Base-by-base conservation (phyloP, 441 rosid genomes). In the Syzygium syzygioides region DNA sequence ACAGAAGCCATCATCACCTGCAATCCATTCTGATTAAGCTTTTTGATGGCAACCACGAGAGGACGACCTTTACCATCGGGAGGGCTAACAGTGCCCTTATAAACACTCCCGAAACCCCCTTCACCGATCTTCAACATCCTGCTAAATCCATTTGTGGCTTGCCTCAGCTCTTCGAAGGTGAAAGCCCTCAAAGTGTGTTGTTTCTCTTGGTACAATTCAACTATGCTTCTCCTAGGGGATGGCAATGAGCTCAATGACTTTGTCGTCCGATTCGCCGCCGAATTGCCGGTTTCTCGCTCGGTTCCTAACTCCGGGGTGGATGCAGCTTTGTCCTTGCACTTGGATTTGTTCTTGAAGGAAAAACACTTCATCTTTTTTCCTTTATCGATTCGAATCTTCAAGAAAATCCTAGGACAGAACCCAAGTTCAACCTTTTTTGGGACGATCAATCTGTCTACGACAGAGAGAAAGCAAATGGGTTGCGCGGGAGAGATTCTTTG, bases 101-200 rank as follows among this genome's bases (percentile, higher is more conserved):
- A 94, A 41, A 93, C 95, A 83, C 91, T 92, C 89, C 96, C 96
- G 92, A 94, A 94, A 4, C 95, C 96, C 34, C 96, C 96, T 91
- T 94, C 93, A 41, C 96, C 95, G 13, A 94, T 87, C 92, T 93
- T 91, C 64, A 93, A 79, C 89, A 68, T 54, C 88, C 93, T 92
- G 89, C 45, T 90, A 91, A 94, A 93, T 28, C 90, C 93, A 90
- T 86, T 62, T 11, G 95, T 93, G 87, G 95, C 94, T 37, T 92
- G 90, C 76, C 90, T 90, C 23, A 94, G 92, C 91, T 94, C 95
- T 28, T 88, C 90, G 86, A 86, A 90, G 30, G 93, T 86, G 89
- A 94, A 94, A 60, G 89, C 94, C 86, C 92, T 93, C 80, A 92
- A 85, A 71, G 89, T 85, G 59, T 93, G 93, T 41, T 93, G 93